Evolutionary conservation across 768 basidiomycete species (phyloP), one percentile per base, ranked within the genome.

Genomic region (Amanita thiersii): DNA sequence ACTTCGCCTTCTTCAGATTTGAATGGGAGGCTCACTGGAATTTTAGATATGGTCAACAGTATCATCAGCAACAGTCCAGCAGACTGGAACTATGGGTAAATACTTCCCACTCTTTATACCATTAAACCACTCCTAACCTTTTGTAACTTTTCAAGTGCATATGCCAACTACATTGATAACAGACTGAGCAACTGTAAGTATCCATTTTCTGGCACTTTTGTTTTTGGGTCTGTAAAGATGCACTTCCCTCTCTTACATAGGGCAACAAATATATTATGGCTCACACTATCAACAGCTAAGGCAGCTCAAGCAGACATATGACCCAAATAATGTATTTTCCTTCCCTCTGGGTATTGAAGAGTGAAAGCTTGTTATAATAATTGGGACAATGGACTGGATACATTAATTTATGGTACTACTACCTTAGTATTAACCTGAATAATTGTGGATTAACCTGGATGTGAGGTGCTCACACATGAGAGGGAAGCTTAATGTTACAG

Each of bases 131-230:
- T 52, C 10, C 52, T 61, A 63, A 66, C 24, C 51, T 61, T 52
- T 9, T 4, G 39, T 19, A 17, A 36, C 14, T 37, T 28, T 19
- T 39, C 26, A 18, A 59, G 58, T 4, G 58, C 61, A 30, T 68
- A 70, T 45, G 46, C 58, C 2, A 67, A 68, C 47, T 70, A 70
- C 46, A 55, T 64, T 18, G 69, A 70, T 30, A 53, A 62, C 45
- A 50, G 49, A 37, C 51, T 64, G 25, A 40, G 42, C 36, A 50
- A 66, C 47, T 59, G 64, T 69, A 38, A 45, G 57, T 43, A 28
- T 36, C 40, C 19, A 34, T n/a, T 3, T 30, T 21, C 14, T 19
- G 26, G 23, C 7, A 32, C 15, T 20, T 12, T 17, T 14, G 31
- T n/a, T n/a, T n/a, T n/a, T n/a, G n/a, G n/a, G n/a, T n/a, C n/a